Evolutionary conservation across 441 rosid species (phyloP).

Genomic region (Eutrema salsugineum): DNA sequence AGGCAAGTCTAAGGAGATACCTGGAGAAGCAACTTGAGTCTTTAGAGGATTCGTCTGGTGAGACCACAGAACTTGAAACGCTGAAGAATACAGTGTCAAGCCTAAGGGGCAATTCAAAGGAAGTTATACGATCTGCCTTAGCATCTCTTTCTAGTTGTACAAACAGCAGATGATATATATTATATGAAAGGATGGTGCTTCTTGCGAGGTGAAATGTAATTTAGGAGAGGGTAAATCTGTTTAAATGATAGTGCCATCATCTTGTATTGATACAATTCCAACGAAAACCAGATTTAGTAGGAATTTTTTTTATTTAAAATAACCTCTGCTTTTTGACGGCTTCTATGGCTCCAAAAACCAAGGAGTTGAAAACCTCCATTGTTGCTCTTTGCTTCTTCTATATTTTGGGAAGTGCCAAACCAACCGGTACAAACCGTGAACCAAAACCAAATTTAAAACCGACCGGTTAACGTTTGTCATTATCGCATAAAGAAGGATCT

Average conservation of each 20-base stretch:
- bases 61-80: slow-evolving; percentile 29
- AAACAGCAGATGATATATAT: slow-evolving; percentile 33
- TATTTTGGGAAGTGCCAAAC: background rate
- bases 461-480: background rate
- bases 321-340: too few relatives aligned
- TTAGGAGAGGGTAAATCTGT: slow-evolving; percentile 2
- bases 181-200: slow-evolving; percentile 1
- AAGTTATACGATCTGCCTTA: slow-evolving; percentile 53
- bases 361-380: slow-evolving; percentile 66
- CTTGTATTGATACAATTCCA: too few relatives aligned
- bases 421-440: background rate
- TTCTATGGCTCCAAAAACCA: slow-evolving; percentile 54
- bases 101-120: slow-evolving; percentile 43
- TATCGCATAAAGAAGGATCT: slow-evolving; percentile 3
- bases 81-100: slow-evolving; percentile 47
- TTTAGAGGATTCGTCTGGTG: slow-evolving; percentile 26
- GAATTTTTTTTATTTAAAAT: too few relatives aligned
- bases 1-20: slow-evolving; percentile 62
- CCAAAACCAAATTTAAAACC: background rate
- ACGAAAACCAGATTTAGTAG: too few relatives aligned
- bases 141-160: slow-evolving; percentile 36
- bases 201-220: background rate
- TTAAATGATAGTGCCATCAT: too few relatives aligned
- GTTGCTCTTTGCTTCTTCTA: slow-evolving; percentile 1
- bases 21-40: slow-evolving; percentile 56